A percentile compares a stretch with the other conserved stretches of the same genome.
Conservation (phyloP, 768 basidiomycete genomes). For the Pulveroboletus sp. region DNA sequence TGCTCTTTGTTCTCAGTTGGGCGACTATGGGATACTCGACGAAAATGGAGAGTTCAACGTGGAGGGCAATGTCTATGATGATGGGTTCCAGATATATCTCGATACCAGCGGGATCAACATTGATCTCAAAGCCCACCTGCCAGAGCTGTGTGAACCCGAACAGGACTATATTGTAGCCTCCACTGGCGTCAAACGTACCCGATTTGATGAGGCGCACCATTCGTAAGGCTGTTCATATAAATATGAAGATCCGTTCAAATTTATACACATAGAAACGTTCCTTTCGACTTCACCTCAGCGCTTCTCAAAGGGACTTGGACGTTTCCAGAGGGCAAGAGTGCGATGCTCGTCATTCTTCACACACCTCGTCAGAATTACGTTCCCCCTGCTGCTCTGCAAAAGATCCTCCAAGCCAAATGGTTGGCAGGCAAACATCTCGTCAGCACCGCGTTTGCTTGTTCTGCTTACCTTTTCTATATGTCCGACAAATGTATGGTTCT, state of each 20-base stretch:
- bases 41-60: conserved; percentile 4
- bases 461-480: conserved; percentile 11
- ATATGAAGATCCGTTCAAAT: no score
- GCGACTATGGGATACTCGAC: conserved; percentile 29
- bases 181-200: conserved; percentile 11
- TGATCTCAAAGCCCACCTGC: neutral
- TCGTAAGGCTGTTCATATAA: neutral
- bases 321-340: conserved; percentile 19
- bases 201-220: conserved; percentile 8
- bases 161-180: conserved; percentile 18
- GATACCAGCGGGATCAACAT: neutral
- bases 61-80: conserved; percentile 28
- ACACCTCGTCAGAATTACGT: conserved; percentile 20
- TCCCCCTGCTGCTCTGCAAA: neutral
- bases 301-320: conserved; percentile 29
- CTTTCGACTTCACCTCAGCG: conserved; percentile 21
- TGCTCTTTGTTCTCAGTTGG: conserved; percentile 28
- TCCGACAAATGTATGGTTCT: no score
- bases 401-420: conserved; percentile 3
- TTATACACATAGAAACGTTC: neutral
- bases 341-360: conserved; percentile 28
- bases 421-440: conserved; percentile 25
- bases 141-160: conserved; percentile 8
- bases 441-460: conserved; percentile 22
- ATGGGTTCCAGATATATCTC: conserved; percentile 3